Base-by-base conservation (phyloP, 2,329 filamentous ascomycete species). In the Tolypocladium cylindrosporum region DNA sequence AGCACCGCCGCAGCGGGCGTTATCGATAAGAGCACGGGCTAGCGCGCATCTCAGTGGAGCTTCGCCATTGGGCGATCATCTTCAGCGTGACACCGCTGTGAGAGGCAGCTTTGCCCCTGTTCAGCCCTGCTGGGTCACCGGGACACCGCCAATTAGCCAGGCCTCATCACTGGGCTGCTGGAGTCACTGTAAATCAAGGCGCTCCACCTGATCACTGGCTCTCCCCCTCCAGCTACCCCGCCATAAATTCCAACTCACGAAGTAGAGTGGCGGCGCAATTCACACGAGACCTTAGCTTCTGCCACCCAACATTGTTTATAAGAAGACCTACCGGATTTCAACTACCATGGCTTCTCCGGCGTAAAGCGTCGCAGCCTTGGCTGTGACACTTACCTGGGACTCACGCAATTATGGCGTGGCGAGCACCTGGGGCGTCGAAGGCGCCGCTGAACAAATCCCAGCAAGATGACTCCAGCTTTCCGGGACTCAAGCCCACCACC, bases 311-410 rank as follows among this genome's bases (percentile, higher is more conserved):
- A 37, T n/a, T 13, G 34, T 37, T 54, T 27, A 36, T 40, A n/a
- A 42, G 40, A 37, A 51, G 2, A n/a, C 19, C 41, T 14, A 24
- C 21, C n/a, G 9, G 51, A n/a, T 21, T 51, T 34, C 13, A 19
- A 41, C 50, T 42, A 59, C 24, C 56, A 81, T 83, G 80, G 75
- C 71, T 71, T 72, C 69, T 66, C 71, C 70, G 70, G 70, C 74
- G 72, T 82, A 76, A 75, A 73, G 68, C 68, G 71, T 73, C 75
- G 70, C 80, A 73, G 80, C 80, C 70, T 72, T 71, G 74, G 80
- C 80, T 82, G 80, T 81, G 77, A 70, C 68, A 66, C 70, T 75
- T 74, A 62, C 64, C 65, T 66, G 58, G 57, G 64, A 59, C 60
- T 66, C 68, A 61, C 69, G 66, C 70, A 66, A 71, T 62, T 64